phyloP scores from a whole-genome alignment of 169 alveolate species.

The Plasmodium gonderi region DNA sequence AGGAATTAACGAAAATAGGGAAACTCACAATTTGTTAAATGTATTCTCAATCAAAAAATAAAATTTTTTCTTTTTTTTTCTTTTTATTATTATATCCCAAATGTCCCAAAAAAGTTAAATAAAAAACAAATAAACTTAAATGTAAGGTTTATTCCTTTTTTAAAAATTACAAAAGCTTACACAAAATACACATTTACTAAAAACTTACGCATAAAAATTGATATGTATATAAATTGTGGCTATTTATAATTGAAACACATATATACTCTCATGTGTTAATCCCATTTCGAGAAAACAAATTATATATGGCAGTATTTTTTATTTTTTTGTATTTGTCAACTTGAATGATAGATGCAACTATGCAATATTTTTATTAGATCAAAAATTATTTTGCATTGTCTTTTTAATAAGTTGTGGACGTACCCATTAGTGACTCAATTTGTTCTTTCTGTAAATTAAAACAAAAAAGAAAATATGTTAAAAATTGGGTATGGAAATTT shows the following conservation, averaged over 20 bases:
- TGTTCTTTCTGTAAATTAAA: constrained; percentile 57
- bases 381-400: not conserved
- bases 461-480: constrained; percentile 2
- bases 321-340: not conserved
- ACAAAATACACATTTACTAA: too few species aligned
- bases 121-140: not conserved
- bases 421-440: constrained; percentile 45
- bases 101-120: not conserved
- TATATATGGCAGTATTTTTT: not conserved
- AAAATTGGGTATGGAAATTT: not conserved
- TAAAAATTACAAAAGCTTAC: not conserved
- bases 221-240: not conserved
- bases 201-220: too few species aligned
- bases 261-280: too few species aligned
- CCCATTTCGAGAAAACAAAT: not conserved
- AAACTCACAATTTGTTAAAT: not conserved
- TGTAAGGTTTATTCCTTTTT: not conserved
- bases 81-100: not conserved
- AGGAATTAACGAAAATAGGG: not conserved
- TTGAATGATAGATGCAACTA: not conserved
- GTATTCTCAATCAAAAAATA: not conserved
- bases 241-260: not conserved
- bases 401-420: not conserved
- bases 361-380: not conserved
- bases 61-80: not conserved